Evolutionary conservation across 2,329 filamentous ascomycete genomes (phyloP), one percentile per base, ranked within the genome.

Genomic region (Tothia fuscella): DNA sequence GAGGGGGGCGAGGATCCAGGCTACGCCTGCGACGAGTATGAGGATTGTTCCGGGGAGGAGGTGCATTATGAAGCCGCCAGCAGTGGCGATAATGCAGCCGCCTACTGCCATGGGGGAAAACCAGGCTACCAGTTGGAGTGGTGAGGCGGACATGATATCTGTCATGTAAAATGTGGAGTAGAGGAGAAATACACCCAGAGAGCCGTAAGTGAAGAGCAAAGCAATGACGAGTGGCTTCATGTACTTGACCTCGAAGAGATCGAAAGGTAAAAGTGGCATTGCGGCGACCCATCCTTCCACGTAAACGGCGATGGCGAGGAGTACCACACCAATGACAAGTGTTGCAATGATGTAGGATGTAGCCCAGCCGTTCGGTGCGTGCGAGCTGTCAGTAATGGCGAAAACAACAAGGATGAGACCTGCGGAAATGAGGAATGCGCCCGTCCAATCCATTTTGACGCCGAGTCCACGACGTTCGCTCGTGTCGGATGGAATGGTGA

Each of bases 341-440:
- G 76, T 74, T 7, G 78, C 63, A 30, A 73, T 72, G 28, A 89
- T 78, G 49, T 86, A 85, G 1, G 80, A 78, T 0, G 79, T 84
- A n/a, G 59, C 64, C 82, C 83, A 89, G 2, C 78, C 74, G 3
- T 76, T 55, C 0, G 77, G 71, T 0, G 80, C 80, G 55, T 84
- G 76, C 0, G 77, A 72, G 6, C 77, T 78, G 36, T 85, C 78
- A 0, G 82, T 87, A 39, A 91, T 72, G 0, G 82, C 80, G 51
- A 79, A 89, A 0, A 86, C 78, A 6, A 85, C 66, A 20, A 91
- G 66, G 2, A 82, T 67, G 10, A 87, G 58, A 0, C 79, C 82
- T 0, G 70, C 67, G 0, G 83, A 68, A 13, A 80, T 78, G 12
- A 78, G 71, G 2, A 58, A 53, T 2, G 72, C 61, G 0, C 82